A percentile compares a stretch with the other conserved stretches of the same genome.
Evolutionary conservation across 768 basidiomycete species (phyloP).

Genomic region (Boletus pseudo-olivaceus): DNA sequence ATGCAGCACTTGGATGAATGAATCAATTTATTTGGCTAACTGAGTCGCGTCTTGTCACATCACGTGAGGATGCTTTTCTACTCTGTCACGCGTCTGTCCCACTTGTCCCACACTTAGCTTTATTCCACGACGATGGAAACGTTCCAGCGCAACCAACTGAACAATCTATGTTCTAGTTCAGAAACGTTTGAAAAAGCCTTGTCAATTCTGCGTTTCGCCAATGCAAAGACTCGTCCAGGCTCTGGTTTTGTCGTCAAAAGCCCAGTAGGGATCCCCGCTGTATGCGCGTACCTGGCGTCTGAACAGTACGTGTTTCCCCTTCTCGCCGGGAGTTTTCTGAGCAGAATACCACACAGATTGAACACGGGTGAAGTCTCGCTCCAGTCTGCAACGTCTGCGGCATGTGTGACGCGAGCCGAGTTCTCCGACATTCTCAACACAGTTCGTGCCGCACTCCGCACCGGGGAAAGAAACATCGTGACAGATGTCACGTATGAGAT

Average conservation of each 20-base stretch:
- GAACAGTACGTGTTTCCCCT: constrained; percentile 23
- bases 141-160: constrained; percentile 18
- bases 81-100: neutral
- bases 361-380: constrained; percentile 30
- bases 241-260: constrained; percentile 27
- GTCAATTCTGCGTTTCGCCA: constrained; percentile 20
- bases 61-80: neutral
- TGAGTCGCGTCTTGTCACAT: neutral
- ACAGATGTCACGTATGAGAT: constrained; percentile 24
- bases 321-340: neutral
- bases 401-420: constrained; percentile 20
- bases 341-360: constrained; percentile 10
- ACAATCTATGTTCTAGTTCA: constrained; percentile 17
- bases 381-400: constrained; percentile 21
- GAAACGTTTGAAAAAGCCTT: constrained; percentile 25
- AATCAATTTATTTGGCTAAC: no score
- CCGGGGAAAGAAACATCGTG: neutral
- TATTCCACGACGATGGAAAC: constrained; percentile 12
- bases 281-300: constrained; percentile 33
- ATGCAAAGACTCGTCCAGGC: constrained; percentile 25
- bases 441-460: constrained; percentile 17
- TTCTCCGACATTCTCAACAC: constrained; percentile 25
- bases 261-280: constrained; percentile 21
- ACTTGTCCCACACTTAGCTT: neutral
- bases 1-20: no score